Evolutionary conservation across 2,329 filamentous ascomycete genomes (phyloP).

Genomic region (Penicillium sp.): DNA sequence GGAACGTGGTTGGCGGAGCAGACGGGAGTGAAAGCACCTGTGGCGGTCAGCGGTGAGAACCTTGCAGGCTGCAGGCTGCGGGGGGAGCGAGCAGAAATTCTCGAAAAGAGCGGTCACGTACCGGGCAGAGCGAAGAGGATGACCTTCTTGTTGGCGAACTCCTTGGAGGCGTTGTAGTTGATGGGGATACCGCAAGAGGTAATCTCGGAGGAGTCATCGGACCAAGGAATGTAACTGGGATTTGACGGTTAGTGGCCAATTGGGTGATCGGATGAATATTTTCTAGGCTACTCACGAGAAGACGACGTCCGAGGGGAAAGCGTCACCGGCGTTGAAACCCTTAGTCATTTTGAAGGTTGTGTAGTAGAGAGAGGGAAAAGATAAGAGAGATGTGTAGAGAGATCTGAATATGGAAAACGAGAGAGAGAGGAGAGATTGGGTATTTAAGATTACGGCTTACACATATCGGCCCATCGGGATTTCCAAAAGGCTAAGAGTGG

Average conservation of each 20-base stretch:
- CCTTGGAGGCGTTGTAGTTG: constrained; percentile 76
- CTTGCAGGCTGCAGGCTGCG: constrained; percentile 2
- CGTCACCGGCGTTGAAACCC: constrained; percentile 75
- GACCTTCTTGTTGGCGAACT: constrained; percentile 71
- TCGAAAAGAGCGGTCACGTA: constrained; percentile 28
- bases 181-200: constrained; percentile 76
- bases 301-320: constrained; percentile 75
- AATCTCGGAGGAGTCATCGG: constrained; percentile 66
- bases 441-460: constrained; percentile 26
- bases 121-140: constrained; percentile 69
- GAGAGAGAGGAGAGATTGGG: constrained; percentile 10
- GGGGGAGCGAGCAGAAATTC: neutral
- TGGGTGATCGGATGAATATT: neutral
- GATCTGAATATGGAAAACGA: constrained; percentile 6
- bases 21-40: constrained; percentile 80
- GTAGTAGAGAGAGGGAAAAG: constrained; percentile 8
- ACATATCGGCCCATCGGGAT: constrained; percentile 30
- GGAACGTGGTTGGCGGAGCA: constrained; percentile 81
- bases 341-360: constrained; percentile 52
- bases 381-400: constrained; percentile 5
- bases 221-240: constrained; percentile 73
- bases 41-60: constrained; percentile 20
- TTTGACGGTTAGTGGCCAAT: constrained; percentile 1
- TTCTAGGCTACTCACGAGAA: constrained; percentile 62
- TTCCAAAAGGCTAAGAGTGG: constrained; percentile 14